A percentile compares a stretch with the other conserved stretches of the same genome.
Conservation (phyloP, 306 rosid genomes). For the Citrullus mucosospermus region DNA sequence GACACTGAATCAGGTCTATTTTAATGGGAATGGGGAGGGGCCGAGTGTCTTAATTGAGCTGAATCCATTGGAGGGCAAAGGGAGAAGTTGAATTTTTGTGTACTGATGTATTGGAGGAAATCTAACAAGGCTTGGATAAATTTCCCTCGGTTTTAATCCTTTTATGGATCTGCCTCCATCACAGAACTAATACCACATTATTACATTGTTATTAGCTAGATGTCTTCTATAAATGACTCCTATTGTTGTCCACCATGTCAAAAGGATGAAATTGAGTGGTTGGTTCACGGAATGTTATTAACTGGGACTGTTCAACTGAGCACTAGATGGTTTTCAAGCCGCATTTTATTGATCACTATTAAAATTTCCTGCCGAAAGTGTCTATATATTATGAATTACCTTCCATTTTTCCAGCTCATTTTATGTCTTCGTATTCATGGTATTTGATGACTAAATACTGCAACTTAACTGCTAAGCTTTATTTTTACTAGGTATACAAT, state of each 20-base stretch:
- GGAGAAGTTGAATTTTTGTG: neutral
- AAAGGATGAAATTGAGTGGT: neutral
- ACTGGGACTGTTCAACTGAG: neutral
- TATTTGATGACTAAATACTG: neutral
- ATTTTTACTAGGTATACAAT: conserved; percentile 50
- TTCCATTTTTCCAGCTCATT: neutral
- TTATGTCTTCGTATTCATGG: neutral
- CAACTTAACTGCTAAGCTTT: neutral
- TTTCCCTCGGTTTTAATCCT: neutral
- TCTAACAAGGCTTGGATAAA: neutral
- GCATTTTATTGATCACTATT: neutral
- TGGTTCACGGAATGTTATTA: neutral
- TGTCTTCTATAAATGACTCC: neutral
- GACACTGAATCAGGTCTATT: neutral
- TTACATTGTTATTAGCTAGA: neutral
- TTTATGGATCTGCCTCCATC: neutral
- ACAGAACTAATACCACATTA: neutral
- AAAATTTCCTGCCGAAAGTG: neutral
- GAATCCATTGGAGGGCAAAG: neutral
- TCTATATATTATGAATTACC: neutral
- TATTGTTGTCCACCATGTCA: neutral
- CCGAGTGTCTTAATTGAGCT: neutral
- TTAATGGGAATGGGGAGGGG: neutral
- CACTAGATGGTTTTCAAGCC: neutral
- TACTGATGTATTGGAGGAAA: neutral